phyloP scores from a whole-genome alignment of 768 basidiomycete species.

The Suillus placidus region DNA sequence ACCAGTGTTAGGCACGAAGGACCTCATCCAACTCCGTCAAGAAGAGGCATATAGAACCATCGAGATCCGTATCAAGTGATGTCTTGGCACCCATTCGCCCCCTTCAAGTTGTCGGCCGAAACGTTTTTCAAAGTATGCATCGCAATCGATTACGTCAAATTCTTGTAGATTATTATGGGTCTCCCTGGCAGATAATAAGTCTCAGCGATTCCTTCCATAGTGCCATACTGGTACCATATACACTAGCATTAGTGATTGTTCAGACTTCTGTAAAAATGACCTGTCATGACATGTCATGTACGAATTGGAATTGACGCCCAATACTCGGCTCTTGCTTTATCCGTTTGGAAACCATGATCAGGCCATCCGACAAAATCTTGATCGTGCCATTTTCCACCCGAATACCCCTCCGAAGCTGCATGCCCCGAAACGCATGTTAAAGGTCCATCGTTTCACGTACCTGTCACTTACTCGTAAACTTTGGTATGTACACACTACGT shows the following conservation, averaged over 20 bases:
- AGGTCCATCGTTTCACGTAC: neutral
- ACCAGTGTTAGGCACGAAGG: constrained; percentile 79
- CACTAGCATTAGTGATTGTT: neutral
- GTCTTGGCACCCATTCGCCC: neutral
- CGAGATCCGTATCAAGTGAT: constrained; percentile 41
- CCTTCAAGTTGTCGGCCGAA: neutral
- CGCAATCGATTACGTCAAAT: neutral
- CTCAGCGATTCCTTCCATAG: neutral
- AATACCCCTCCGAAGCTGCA: neutral
- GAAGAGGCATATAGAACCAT: constrained; percentile 60
- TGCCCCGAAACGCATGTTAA: neutral
- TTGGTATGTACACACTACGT: neutral
- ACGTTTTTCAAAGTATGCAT: neutral
- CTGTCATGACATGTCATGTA: no score
- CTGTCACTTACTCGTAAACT: neutral
- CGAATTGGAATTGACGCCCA: neutral
- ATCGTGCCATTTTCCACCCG: constrained; percentile 7
- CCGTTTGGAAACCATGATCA: neutral
- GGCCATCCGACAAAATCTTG: neutral
- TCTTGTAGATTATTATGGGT: neutral
- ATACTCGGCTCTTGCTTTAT: neutral
- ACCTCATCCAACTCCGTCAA: constrained; percentile 65
- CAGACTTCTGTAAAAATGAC: neutral
- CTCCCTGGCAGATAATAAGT: neutral
- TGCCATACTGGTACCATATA: neutral